Evolutionary conservation across 1,139 yeast genomes (phyloP), one percentile per base, ranked within the genome.

Genomic region (Kazachstania sp.): DNA sequence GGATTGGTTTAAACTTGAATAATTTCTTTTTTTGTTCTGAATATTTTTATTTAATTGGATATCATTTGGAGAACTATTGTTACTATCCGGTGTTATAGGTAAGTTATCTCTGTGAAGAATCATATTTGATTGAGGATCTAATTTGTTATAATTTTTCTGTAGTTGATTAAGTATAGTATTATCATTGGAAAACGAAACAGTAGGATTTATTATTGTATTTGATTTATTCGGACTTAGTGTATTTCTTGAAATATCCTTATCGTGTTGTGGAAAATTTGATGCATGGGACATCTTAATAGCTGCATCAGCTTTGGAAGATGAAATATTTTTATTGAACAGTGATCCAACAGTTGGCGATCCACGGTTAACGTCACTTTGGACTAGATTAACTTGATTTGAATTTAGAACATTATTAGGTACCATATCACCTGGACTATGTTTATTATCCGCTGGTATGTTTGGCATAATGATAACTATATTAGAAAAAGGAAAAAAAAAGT

Each of bases 81-180:
- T 53, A 42, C 60, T 56, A 37, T 49, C 50, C 6, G 61, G 61
- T 0, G 60, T 54, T n/a, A 55, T 51, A 7, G 59, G 57, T 15
- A 50, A 37, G 11, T 37, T 36, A 15, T 43, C 18, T 23, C 16
- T 31, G 23, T 31, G 18, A 16, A 34, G 18, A 9, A n/a, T 20
- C 15, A 32, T 31, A 26, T 20, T 18, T 4, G 16, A 30, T 38
- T 15, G 34, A 26, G 26, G 15, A 7, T 38, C 41, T 4, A 18
- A 15, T 11, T 16, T 28, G 13, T 18, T 7, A 19, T 16, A 16
- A 20, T 23, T 28, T 16, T 16, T 38, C 26, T 38, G 41, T 7
- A 38, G 23, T 19, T 28, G n/a, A 28, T 19, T 38, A 15, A 38
- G 30, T 16, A 28, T 26, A 11, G 41, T 6, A 26, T 16, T 28